phyloP scores from a whole-genome alignment of 2,329 filamentous ascomycete genomes.

The Leptographium procerum region DNA sequence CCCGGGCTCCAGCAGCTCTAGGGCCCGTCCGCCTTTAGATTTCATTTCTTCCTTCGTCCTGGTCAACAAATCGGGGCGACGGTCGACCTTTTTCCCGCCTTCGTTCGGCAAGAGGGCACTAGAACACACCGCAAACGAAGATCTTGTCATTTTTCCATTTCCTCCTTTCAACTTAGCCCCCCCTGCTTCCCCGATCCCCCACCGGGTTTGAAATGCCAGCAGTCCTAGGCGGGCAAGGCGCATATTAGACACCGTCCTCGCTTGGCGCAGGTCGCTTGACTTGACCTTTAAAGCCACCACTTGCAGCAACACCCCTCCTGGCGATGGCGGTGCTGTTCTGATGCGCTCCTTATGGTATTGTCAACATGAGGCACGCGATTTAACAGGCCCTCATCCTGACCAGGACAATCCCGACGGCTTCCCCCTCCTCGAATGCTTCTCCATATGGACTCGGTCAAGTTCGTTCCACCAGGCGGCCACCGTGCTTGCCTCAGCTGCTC shows the following conservation, averaged over 20 bases:
- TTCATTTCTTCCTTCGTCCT: too few relatives aligned
- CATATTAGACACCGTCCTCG: neutral
- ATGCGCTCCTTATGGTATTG: neutral
- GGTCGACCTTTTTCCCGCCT: neutral
- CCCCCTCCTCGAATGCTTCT: conserved; percentile 16
- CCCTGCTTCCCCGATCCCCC: neutral
- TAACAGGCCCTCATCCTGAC: neutral
- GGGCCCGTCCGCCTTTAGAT: too few relatives aligned
- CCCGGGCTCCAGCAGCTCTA: neutral
- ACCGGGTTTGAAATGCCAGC: neutral
- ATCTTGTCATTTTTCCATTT: neutral
- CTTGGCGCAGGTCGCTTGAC: neutral
- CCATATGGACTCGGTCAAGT: conserved; percentile 14
- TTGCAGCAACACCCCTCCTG: neutral
- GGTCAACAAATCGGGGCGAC: neutral
- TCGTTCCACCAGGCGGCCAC: conserved; percentile 15
- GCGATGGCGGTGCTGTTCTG: neutral
- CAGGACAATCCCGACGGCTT: neutral
- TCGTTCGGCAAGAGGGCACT: neutral
- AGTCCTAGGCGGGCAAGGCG: neutral
- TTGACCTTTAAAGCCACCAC: neutral
- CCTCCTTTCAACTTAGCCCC: neutral
- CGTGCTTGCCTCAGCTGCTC: conserved; percentile 16
- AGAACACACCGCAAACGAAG: neutral
- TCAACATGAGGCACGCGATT: neutral